phyloP scores from a whole-genome alignment of 2,329 filamentous ascomycete species.

The Madurella mycetomatis region DNA sequence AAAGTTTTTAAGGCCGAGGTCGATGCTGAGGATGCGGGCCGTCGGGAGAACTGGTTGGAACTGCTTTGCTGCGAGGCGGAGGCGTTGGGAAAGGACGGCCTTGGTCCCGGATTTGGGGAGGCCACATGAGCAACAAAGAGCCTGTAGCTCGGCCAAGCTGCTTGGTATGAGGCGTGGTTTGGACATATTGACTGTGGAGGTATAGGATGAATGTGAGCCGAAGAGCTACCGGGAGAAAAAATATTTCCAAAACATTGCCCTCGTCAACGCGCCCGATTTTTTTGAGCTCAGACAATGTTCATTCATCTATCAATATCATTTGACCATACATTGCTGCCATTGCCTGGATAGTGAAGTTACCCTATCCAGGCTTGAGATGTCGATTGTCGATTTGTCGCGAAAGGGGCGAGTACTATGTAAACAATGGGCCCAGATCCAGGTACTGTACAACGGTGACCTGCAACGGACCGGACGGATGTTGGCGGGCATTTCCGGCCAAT shows the following conservation, averaged over 20 bases:
- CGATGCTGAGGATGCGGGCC: slow-evolving; percentile 66
- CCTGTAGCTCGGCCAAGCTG: slow-evolving; percentile 51
- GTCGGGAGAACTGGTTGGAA: slow-evolving; percentile 20
- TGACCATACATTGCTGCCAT: background rate
- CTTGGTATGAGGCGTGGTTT: slow-evolving; percentile 4
- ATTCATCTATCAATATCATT: background rate
- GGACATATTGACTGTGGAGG: background rate
- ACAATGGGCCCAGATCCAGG: background rate
- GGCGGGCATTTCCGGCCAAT: background rate
- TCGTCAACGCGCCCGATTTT: too few relatives aligned
- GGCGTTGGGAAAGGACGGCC: slow-evolving; percentile 45
- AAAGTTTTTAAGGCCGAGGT: slow-evolving; percentile 80
- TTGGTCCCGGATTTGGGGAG: slow-evolving; percentile 58
- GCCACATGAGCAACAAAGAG: slow-evolving; percentile 57
- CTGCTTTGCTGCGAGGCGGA: slow-evolving; percentile 38
- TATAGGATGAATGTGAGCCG: background rate
- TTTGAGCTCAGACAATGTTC: background rate
- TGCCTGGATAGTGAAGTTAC: background rate
- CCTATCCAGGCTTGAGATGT: background rate
- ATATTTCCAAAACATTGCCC: too few relatives aligned
- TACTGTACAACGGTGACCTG: background rate
- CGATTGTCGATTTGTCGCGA: background rate
- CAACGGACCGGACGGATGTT: background rate
- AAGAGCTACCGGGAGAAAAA: background rate
- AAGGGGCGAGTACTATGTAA: background rate